Base-by-base conservation (phyloP, 2,329 filamentous ascomycete genomes). In the Cordyceps militaris region DNA sequence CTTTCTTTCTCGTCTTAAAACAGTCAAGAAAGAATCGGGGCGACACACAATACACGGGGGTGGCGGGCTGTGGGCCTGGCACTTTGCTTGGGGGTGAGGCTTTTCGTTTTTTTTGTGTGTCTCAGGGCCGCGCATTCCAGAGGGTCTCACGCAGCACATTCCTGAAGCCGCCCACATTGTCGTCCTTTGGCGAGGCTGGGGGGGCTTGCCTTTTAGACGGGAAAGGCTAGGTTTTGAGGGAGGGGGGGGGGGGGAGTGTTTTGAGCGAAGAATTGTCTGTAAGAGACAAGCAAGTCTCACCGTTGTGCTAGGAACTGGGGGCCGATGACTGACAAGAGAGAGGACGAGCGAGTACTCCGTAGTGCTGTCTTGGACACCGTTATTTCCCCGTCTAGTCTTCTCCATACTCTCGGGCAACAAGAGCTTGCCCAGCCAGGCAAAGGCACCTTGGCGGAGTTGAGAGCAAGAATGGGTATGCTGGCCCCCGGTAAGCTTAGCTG, bases 151-250 rank as follows among this genome's bases (percentile, higher is more conserved):
- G 57, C 46, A 32, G 51, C 57, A 52, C 51, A 59, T 59, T 59
- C 57, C 57, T 40, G 53, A 48, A 26, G 56, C 44, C 50, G 50
- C 30, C 53, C 56, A 53, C 69, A 73, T 73, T 73, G 70, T 73
- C 65, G 68, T 65, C 65, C 63, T 63, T 63, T 64, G 61, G 62
- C 54, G 67, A 69, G 70, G 67, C 62, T 69, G 66, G 66, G 66
- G 65, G 61, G n/a, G n/a, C n/a, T n/a, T n/a, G n/a, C n/a, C n/a
- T n/a, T n/a, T n/a, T n/a, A n/a, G n/a, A n/a, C n/a, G n/a, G n/a
- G n/a, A n/a, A n/a, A n/a, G n/a, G n/a, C n/a, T n/a, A n/a, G n/a
- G n/a, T n/a, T n/a, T n/a, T n/a, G n/a, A 38, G 34, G 34, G 14
- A 16, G 14, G 34, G 34, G 32, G 3, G n/a, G 34, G 34, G 34